A percentile compares a stretch with the other conserved stretches of the same genome.
phyloP scores from a whole-genome alignment of 495 filamentous ascomycete species.

The Podospora appendiculata region DNA sequence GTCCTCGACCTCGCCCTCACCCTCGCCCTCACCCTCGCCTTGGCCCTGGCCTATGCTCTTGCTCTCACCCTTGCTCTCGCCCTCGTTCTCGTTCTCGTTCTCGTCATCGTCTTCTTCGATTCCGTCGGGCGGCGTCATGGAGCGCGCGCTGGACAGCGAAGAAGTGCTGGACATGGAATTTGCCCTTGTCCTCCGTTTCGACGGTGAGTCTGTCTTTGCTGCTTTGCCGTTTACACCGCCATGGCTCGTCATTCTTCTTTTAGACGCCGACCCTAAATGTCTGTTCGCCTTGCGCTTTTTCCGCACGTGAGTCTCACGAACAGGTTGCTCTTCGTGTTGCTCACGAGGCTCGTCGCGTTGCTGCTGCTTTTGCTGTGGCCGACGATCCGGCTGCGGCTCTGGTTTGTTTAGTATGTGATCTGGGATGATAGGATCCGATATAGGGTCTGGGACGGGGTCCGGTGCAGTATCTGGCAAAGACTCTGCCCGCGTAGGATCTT shows the following conservation, averaged over 20 bases:
- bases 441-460: no score
- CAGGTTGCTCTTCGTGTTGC: not conserved
- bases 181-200: conserved; percentile 12
- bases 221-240: conserved; percentile 14
- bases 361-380: conserved; percentile 2
- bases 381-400: not conserved
- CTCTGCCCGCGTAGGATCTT: not conserved
- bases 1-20: not conserved
- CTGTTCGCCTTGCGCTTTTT: conserved; percentile 24
- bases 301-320: conserved; percentile 8
- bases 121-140: conserved; percentile 19
- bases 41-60: no score
- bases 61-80: not conserved
- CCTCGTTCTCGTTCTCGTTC: conserved; percentile 6
- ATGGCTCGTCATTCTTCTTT: conserved; percentile 7
- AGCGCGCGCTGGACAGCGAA: conserved; percentile 25
- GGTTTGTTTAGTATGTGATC: not conserved
- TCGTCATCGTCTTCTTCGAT: conserved; percentile 5
- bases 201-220: conserved; percentile 15
- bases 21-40: conserved; percentile 2
- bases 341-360: not conserved
- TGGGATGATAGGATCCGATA: no score
- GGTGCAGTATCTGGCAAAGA: no score
- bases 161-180: conserved; percentile 22
- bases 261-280: conserved; percentile 8